Conservation (phyloP, 768 basidiomycete species). For the Mycena leptocephala region DNA sequence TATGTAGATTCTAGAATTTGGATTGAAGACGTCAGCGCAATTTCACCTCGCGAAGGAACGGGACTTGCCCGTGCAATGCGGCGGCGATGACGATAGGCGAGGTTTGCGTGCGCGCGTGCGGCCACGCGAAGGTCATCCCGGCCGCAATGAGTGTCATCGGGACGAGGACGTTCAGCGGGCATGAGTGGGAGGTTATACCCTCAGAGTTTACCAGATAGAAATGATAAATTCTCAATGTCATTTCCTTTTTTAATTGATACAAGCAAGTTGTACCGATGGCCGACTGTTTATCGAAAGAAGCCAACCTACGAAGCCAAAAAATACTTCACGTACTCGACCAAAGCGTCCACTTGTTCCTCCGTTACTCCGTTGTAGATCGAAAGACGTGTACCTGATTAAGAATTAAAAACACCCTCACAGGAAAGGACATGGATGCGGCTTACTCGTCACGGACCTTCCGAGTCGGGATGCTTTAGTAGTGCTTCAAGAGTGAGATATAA, state of each 20-base stretch:
- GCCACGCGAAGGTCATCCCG: constrained; percentile 74
- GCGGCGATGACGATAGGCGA: constrained; percentile 63
- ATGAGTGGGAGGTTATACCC: constrained; percentile 48
- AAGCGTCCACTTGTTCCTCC: constrained; percentile 76
- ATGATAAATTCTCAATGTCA: too few species aligned
- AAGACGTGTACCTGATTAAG: constrained; percentile 75
- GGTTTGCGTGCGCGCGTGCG: constrained; percentile 59
- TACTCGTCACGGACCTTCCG: too few species aligned
- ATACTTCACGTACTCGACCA: constrained; percentile 73
- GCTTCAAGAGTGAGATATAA: too few species aligned
- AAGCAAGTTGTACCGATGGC: too few species aligned
- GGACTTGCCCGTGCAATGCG: constrained; percentile 72
- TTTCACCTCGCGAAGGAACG: neutral
- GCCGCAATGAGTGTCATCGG: constrained; percentile 68
- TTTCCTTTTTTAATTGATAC: too few species aligned
- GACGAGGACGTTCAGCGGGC: constrained; percentile 71
- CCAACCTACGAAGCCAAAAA: constrained; percentile 55
- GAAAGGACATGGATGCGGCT: constrained; percentile 4
- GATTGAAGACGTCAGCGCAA: too few species aligned
- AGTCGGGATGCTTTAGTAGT: too few species aligned
- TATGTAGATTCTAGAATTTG: neutral
- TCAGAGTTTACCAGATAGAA: too few species aligned
- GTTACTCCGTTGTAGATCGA: constrained; percentile 95
- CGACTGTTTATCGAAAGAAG: too few species aligned
- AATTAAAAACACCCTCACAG: neutral